Evolutionary conservation across 768 basidiomycete species (phyloP), one percentile per base, ranked within the genome.

Genomic region (Naganishia vaughanmartiniae): DNA sequence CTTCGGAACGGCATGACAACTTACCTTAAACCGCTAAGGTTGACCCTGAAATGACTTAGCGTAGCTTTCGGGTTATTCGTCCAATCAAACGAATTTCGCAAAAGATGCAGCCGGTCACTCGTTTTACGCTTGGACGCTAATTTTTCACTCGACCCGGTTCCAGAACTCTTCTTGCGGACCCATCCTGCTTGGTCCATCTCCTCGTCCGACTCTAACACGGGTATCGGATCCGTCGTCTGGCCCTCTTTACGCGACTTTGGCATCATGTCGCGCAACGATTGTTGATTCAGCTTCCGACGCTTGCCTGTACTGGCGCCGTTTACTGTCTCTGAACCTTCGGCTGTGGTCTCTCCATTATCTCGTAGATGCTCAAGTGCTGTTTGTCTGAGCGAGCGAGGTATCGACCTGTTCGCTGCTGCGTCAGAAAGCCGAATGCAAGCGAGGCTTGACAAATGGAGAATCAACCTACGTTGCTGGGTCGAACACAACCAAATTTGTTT

Each of bases 401-500:
- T 73, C 69, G 30, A 66, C 54, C 33, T 70, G 42, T 42, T 19
- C 12, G 72, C 54, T 15, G 73, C 6, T 2, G 17, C 10, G 11
- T 31, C 11, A 19, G 15, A 15, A 26, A n/a, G 21, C 28, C 39
- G 26, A 12, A 4, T 26, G 1, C 19, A 4, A 21, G 36, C 17
- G 28, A 45, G n/a, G 3, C 26, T 19, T 15, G 31, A 2, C 6
- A 46, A 70, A 66, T 17, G 7, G 36, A 58, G 31, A 46, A 21
- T 4, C 54, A 11, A 71, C 73, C 65, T 55, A 78, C 76, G 73
- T 84, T 19, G 87, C 86, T 21, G 93, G 91, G 82, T 96, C 91
- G 73, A 93, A 91, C 9, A 86, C 83, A 17, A 95, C 83, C 11
- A 96, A 84, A 73, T 86, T 88, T 46, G 86, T 83, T 15, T 82